phyloP scores from a whole-genome alignment of 2,329 filamentous ascomycete genomes.

The Penicillium sp. region DNA sequence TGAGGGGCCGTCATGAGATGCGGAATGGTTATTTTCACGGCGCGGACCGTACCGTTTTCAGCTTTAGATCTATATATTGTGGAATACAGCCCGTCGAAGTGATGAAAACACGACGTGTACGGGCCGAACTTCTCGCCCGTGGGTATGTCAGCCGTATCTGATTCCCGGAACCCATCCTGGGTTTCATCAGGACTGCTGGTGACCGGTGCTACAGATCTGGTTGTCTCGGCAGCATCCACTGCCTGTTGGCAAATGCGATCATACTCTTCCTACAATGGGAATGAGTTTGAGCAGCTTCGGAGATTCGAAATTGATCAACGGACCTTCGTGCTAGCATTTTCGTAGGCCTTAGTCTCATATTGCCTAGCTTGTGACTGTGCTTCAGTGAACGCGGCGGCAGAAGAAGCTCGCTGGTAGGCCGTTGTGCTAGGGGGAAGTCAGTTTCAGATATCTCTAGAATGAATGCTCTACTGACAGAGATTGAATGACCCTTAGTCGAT shows the following conservation, averaged over 20 bases:
- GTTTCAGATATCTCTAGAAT: not conserved
- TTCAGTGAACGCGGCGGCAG: conserved; percentile 44
- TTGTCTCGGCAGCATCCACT: conserved; percentile 31
- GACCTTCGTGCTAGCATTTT: conserved; percentile 37
- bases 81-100: conserved; percentile 69
- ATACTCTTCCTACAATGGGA: conserved; percentile 53
- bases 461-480: conserved; percentile 50
- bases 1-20: conserved; percentile 72
- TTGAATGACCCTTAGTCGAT: conserved; percentile 61
- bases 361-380: conserved; percentile 58
- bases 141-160: conserved; percentile 15
- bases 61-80: conserved; percentile 67
- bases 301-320: conserved; percentile 4
- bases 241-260: conserved; percentile 41
- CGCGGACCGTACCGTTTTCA: conserved; percentile 50
- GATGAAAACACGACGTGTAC: conserved; percentile 55
- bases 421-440: conserved; percentile 40
- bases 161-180: conserved; percentile 19
- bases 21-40: conserved; percentile 81
- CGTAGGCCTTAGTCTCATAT: conserved; percentile 52
- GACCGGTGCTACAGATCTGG: conserved; percentile 16
- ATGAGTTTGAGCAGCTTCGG: conserved; percentile 12
- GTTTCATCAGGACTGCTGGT: conserved; percentile 24
- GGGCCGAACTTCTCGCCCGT: conserved; percentile 47
- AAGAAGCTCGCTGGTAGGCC: conserved; percentile 46